Conservation (phyloP, 768 basidiomycete genomes). For the Leccinum longicurvipes region DNA sequence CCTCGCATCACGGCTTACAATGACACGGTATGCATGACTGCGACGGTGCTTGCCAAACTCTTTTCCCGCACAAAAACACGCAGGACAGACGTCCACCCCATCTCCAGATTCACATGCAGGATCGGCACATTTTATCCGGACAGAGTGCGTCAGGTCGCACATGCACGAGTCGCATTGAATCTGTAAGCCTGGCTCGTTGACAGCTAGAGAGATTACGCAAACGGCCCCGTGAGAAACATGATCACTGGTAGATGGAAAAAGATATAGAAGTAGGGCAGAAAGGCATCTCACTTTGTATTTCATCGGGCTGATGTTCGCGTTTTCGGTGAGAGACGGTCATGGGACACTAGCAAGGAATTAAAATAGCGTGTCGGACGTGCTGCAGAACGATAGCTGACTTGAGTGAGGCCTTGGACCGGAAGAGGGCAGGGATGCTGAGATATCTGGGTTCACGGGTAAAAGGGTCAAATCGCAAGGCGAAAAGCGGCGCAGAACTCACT, state of each 20-base stretch:
- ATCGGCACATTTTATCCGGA: constrained; percentile 95
- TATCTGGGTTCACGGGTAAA: background rate
- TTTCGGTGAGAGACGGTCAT: constrained; percentile 72
- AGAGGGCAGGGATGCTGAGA: background rate
- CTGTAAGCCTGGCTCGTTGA: constrained; percentile 79
- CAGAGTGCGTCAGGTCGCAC: constrained; percentile 91
- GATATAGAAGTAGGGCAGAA: background rate
- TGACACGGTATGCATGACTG: constrained; percentile 86
- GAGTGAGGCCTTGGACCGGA: background rate
- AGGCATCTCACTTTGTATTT: constrained; percentile 53
- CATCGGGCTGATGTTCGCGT: constrained; percentile 59
- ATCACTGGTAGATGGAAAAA: background rate
- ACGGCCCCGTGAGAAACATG: constrained; percentile 26
- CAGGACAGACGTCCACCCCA: constrained; percentile 90
- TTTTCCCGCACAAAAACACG: constrained; percentile 89
- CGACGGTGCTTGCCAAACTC: constrained; percentile 84
- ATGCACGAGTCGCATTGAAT: constrained; percentile 82
- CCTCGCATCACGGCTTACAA: constrained; percentile 47
- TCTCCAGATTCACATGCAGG: constrained; percentile 66
- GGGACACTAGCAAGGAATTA: background rate
- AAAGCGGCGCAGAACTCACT: background rate
- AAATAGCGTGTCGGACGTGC: background rate
- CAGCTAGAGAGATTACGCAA: constrained; percentile 44
- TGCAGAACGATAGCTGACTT: background rate
- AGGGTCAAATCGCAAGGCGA: background rate